Conservation (phyloP, 179 eudicot species). For the Drosera spatulata region DNA sequence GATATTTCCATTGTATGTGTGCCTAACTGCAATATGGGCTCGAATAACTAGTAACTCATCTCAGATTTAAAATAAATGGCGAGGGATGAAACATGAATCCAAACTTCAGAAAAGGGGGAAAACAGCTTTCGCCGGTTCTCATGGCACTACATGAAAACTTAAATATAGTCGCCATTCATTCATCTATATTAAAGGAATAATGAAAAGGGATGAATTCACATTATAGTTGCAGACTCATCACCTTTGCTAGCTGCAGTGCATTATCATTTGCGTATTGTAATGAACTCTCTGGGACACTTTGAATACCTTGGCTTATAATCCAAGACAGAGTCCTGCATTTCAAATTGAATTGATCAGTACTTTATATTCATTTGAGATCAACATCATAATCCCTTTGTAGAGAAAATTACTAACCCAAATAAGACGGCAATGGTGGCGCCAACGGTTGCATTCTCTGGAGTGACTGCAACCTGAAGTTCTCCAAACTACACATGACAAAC, state of each 20-base stretch:
- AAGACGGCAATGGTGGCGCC: slow-evolving; percentile 67
- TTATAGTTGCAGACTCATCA: slow-evolving; percentile 1
- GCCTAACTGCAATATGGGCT: no score
- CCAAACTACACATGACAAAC: slow-evolving; percentile 60
- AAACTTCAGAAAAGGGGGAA: no score
- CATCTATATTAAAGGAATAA: no score
- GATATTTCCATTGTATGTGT: no score
- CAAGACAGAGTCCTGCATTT: slow-evolving; percentile 64
- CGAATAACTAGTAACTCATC: no score
- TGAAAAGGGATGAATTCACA: no score
- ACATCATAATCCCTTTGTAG: background rate
- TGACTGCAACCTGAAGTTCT: slow-evolving; percentile 77
- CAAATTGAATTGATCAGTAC: background rate
- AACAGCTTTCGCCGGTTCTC: no score
- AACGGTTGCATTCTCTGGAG: slow-evolving; percentile 63
- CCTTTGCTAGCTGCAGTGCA: slow-evolving; percentile 81
- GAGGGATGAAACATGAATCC: no score
- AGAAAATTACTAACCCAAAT: slow-evolving; percentile 45
- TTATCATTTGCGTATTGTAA: slow-evolving; percentile 84
- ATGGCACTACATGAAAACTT: no score
- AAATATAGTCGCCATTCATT: no score
- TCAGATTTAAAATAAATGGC: no score
- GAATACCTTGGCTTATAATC: slow-evolving; percentile 83
- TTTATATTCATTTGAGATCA: no score
- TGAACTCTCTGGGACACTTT: slow-evolving; percentile 72